Evolutionary conservation across 441 rosid species (phyloP), one percentile per base, ranked within the genome.

Genomic region (Monsonia emarginata): DNA sequence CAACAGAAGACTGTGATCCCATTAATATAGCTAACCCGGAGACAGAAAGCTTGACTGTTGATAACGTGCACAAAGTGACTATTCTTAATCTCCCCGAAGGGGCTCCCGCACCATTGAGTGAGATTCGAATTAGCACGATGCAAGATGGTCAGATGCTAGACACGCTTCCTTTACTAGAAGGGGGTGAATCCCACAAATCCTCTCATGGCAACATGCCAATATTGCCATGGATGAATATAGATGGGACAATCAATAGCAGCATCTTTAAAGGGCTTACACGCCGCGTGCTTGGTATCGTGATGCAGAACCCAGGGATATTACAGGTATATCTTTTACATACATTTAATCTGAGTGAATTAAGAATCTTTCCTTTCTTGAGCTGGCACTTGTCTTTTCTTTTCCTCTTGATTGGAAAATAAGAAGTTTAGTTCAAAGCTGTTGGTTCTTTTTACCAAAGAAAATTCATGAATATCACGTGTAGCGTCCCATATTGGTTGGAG

Each of bases 141-240:
- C 77, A 46, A 32, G 80, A 81, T 68, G 72, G 69, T 70, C 62
- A 79, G 72, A 48, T 57, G 68, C 72, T 64, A 26, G 73, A 42
- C 64, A 65, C 66, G 46, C 66, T 24, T 10, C 67, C 64, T 64
- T 68, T 70, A 31, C 70, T 64, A 27, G 79, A 66, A 54, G 72
- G 31, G 26, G 73, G 65, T 54, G 77, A 81, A 72, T 70, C 65
- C 61, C 65, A 61, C 63, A 62, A 69, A 61, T 74, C 68, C 9
- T 72, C 73, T 63, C 71, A 79, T 27, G 65, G 76, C 68, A 82
- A 74, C 69, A 65, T 81, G 69, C 96, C 94, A 24, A 85, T 94
- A 79, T 78, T 76, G 66, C 99, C 97, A 64, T 94, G 99, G 99
- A 75, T 91, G 67, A 91, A 91, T 78, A 94, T 90, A 69, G 90